phyloP scores from a whole-genome alignment of 805 yeast genomes.

The Kazachstania bromeliacearum region DNA sequence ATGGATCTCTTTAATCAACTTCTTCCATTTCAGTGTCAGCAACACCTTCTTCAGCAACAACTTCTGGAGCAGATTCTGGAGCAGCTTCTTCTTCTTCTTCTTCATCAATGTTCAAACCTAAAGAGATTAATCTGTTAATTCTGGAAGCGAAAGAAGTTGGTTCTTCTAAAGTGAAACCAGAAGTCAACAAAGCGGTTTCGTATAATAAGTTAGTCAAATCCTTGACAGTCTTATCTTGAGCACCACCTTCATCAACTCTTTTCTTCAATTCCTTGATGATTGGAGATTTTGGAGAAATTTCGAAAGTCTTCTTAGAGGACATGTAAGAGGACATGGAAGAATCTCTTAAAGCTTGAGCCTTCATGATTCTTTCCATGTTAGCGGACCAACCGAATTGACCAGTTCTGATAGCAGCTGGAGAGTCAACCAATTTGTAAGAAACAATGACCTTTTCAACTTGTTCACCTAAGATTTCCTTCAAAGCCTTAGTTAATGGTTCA shows the following conservation, averaged over 20 bases:
- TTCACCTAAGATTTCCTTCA: conserved; percentile 96
- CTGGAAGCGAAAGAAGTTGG: conserved; percentile 96
- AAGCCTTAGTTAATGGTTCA: conserved; percentile 89
- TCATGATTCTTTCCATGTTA: conserved; percentile 99
- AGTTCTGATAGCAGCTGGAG: conserved; percentile 99
- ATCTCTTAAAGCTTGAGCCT: conserved; percentile 99
- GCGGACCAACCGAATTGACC: conserved; percentile 99
- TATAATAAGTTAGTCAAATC: conserved; percentile 91
- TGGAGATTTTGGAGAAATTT: conserved; percentile 93
- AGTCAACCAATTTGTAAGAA: conserved; percentile 92
- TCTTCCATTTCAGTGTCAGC: conserved; percentile 98
- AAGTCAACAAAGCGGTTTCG: conserved; percentile 96
- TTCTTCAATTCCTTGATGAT: conserved; percentile 92
- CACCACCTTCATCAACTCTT: conserved; percentile 95
- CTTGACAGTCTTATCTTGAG: conserved; percentile 96
- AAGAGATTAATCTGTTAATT: conserved; percentile 94
- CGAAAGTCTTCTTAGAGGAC: conserved; percentile 99
- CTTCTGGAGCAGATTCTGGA: conserved; percentile 38
- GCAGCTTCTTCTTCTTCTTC: conserved; percentile 46
- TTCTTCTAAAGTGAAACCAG: conserved; percentile 98
- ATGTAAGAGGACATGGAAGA: conserved; percentile 98
- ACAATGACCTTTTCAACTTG: conserved; percentile 99
- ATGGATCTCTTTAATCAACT: conserved; percentile 59
- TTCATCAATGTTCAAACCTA: conserved; percentile 97
- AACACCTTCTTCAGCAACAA: conserved; percentile 46